These are phyloP conservation scores for Tricholomella constricta DNA, from an alignment of 768 basidiomycete genomes.

Conservation along the genomic window DNA sequence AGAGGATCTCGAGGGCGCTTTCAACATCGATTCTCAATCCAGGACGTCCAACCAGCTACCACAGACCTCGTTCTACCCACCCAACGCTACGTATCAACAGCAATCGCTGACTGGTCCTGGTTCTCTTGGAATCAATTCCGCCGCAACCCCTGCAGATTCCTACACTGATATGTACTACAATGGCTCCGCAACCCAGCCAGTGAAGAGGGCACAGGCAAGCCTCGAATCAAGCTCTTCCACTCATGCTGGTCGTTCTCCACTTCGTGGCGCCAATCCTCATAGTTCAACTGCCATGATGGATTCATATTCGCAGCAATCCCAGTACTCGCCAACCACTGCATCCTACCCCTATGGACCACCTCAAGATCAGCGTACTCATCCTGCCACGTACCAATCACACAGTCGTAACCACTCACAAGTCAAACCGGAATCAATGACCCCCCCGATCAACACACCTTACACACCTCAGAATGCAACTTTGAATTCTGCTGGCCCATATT, in stretches of 20 bases:
- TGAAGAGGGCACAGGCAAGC: slow-evolving; percentile 57
- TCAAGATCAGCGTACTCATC: slow-evolving; percentile 42
- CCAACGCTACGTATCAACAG: slow-evolving; percentile 61
- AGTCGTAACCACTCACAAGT: slow-evolving; percentile 58
- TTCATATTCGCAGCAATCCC: slow-evolving; percentile 69
- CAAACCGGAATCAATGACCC: slow-evolving; percentile 52
- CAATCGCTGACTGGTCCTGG: slow-evolving; percentile 41
- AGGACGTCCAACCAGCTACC: slow-evolving; percentile 44
- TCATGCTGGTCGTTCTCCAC: slow-evolving; percentile 62
- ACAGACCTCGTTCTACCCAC: slow-evolving; percentile 56
- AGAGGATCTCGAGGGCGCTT: slow-evolving; percentile 65
- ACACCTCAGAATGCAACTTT: slow-evolving; percentile 50
- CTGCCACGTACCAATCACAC: slow-evolving; percentile 54
- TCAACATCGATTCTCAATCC: slow-evolving; percentile 39
- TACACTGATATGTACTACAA: slow-evolving; percentile 68
- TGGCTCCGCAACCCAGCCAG: slow-evolving; percentile 45
- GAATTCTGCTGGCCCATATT: slow-evolving; percentile 34
- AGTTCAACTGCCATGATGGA: slow-evolving; percentile 58
- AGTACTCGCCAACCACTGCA: slow-evolving; percentile 62
- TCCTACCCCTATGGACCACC: slow-evolving; percentile 50
- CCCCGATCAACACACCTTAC: slow-evolving; percentile 54
- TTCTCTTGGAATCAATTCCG: slow-evolving; percentile 29
- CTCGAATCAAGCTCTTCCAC: slow-evolving; percentile 53
- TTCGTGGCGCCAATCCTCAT: slow-evolving; percentile 52
- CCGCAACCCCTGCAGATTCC: slow-evolving; percentile 45